Conservation (phyloP, 352 stramenopile genomes). For the Halophytophthora polymorphica region DNA sequence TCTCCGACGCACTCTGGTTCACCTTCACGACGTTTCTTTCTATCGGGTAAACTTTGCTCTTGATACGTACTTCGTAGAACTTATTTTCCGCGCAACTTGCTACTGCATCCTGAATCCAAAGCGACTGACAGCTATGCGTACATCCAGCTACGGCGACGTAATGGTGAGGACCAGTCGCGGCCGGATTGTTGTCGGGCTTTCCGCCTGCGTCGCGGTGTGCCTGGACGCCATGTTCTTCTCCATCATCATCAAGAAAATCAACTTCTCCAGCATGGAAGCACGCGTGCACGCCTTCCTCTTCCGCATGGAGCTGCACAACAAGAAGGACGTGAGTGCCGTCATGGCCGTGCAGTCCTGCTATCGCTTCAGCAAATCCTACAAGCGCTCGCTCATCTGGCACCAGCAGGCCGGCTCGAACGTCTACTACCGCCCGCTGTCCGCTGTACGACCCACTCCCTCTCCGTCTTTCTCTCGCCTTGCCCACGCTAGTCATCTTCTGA, state of each 20-base stretch:
- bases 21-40: slow-evolving; percentile 43
- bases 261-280: slow-evolving; percentile 60
- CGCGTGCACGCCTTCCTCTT: slow-evolving; percentile 64
- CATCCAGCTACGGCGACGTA: slow-evolving; percentile 43
- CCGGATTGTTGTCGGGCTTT: slow-evolving; percentile 26
- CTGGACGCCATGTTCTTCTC: slow-evolving; percentile 53
- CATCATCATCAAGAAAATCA: slow-evolving; percentile 58
- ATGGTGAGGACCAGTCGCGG: slow-evolving; percentile 24
- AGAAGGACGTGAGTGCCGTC: slow-evolving; percentile 62
- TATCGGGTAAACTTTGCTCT: slow-evolving; percentile 25
- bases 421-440: slow-evolving; percentile 57
- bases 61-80: too few species aligned
- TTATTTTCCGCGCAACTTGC: not conserved
- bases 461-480: not conserved
- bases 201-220: slow-evolving; percentile 28
- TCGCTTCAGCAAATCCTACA: slow-evolving; percentile 66
- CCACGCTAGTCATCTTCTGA: not conserved
- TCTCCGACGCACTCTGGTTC: slow-evolving; percentile 42
- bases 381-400: slow-evolving; percentile 62
- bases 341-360: slow-evolving; percentile 69
- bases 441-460: slow-evolving; percentile 23
- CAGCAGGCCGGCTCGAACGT: slow-evolving; percentile 39
- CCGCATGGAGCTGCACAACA: slow-evolving; percentile 53
- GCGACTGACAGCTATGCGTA: not conserved
- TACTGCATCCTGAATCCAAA: not conserved